These are phyloP conservation scores for Eimeria maxima DNA, from an alignment of 169 alveolate genomes.

Conservation along the genomic window DNA sequence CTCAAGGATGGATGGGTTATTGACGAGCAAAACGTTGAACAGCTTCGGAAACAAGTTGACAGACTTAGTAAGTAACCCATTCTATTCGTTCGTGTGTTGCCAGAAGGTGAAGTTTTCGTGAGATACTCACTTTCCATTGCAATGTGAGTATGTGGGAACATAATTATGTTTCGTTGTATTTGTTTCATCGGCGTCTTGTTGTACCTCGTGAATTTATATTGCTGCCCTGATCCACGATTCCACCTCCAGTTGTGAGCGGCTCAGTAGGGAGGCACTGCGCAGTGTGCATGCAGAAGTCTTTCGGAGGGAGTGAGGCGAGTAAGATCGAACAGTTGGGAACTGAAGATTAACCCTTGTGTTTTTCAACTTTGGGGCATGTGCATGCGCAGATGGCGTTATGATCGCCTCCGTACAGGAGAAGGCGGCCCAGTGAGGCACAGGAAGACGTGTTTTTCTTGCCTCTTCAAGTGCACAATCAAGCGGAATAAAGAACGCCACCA, in stretches of 20 bases:
- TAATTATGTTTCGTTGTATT: not conserved
- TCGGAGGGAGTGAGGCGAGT: not conserved
- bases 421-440: not conserved
- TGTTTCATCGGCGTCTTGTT: not conserved
- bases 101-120: not conserved
- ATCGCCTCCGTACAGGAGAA: constrained; percentile 24
- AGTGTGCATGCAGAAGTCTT: not conserved
- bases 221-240: not conserved
- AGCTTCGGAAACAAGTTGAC: constrained; percentile 24
- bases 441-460: not conserved
- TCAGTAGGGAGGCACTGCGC: not conserved
- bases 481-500: not conserved
- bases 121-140: not conserved
- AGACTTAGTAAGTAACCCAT: constrained; percentile 24
- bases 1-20: constrained; percentile 54
- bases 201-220: not conserved
- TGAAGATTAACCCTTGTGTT: not conserved
- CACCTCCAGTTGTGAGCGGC: not conserved
- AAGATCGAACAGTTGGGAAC: not conserved
- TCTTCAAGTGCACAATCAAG: not conserved
- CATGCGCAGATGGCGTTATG: constrained; percentile 56
- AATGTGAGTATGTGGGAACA: not conserved
- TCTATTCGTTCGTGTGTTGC: not conserved
- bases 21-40: not conserved
- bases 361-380: not conserved